phyloP scores from a whole-genome alignment of 169 alveolate genomes.

The Pseudocohnilembus persalinus region DNA sequence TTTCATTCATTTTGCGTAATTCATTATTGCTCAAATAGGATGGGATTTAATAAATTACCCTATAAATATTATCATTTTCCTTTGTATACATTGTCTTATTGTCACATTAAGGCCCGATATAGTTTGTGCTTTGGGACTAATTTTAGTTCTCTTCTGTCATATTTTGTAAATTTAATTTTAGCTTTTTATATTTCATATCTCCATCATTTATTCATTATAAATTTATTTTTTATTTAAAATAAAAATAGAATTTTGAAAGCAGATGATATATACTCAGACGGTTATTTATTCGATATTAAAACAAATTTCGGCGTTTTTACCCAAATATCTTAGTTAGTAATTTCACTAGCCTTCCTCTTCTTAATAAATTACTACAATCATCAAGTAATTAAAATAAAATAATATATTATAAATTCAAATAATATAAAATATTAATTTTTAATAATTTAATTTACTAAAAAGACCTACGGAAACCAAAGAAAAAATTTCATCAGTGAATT shows the following conservation, averaged over 20 bases:
- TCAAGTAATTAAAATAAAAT: not conserved
- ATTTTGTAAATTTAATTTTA: not conserved
- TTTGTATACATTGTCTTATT: not conserved
- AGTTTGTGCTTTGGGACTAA: not conserved
- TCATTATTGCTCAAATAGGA: not conserved
- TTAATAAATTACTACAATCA: not conserved
- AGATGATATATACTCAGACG: not conserved
- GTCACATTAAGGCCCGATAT: not conserved
- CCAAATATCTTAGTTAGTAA: not conserved
- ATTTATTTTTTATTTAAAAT: too few species aligned
- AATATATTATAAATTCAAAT: not conserved
- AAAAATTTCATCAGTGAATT: slow-evolving; percentile 6
- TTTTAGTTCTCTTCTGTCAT: not conserved
- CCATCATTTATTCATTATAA: too few species aligned
- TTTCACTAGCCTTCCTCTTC: not conserved
- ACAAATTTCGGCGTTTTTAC: not conserved
- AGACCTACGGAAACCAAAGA: not conserved
- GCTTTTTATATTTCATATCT: too few species aligned
- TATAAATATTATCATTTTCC: not conserved
- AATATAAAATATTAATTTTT: too few species aligned
- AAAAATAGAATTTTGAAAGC: not conserved
- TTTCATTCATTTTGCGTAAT: not conserved
- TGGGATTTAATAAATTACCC: not conserved
- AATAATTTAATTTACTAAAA: not conserved
- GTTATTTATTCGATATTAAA: not conserved